These are phyloP conservation scores for Fomitopsis palustris DNA, from an alignment of 1,284 basidiomycete genomes.

Conservation along the genomic window DNA sequence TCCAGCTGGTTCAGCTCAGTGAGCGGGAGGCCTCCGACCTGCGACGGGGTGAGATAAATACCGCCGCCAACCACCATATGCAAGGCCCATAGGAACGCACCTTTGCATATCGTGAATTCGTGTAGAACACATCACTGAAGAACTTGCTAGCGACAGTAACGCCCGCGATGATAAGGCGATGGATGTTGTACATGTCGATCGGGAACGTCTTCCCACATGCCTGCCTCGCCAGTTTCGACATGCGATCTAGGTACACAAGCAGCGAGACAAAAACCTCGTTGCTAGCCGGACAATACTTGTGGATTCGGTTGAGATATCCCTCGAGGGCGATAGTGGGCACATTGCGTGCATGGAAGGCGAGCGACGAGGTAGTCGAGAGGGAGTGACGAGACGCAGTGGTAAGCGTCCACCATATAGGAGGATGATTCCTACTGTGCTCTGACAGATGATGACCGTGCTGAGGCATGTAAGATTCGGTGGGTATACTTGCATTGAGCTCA, in stretches of 20 bases:
- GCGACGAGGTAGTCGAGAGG: constrained; percentile 78
- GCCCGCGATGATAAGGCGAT: constrained; percentile 91
- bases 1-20: constrained; percentile 96
- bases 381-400: constrained; percentile 81
- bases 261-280: constrained; percentile 96
- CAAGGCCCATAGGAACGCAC: constrained; percentile 42
- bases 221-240: constrained; percentile 69
- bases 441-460: constrained; percentile 22
- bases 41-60: neutral
- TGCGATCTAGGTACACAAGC: constrained; percentile 95
- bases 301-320: constrained; percentile 90
- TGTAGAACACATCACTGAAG: constrained; percentile 98
- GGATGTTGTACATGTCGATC: constrained; percentile 97
- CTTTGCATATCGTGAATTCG: constrained; percentile 99
- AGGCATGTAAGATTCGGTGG: constrained; percentile 22
- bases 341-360: constrained; percentile 95
- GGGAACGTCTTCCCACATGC: constrained; percentile 77
- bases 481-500: constrained; percentile 48
- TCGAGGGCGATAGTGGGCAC: constrained; percentile 94
- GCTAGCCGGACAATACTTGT: constrained; percentile 98
- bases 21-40: constrained; percentile 94
- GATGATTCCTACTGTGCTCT: constrained; percentile 23
- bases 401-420: constrained; percentile 59
- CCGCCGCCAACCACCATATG: neutral
- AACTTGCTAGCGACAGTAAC: constrained; percentile 99